Evolutionary conservation across 2,329 filamentous ascomycete species (phyloP).

Genomic region (Aspergillus hiratsukae): DNA sequence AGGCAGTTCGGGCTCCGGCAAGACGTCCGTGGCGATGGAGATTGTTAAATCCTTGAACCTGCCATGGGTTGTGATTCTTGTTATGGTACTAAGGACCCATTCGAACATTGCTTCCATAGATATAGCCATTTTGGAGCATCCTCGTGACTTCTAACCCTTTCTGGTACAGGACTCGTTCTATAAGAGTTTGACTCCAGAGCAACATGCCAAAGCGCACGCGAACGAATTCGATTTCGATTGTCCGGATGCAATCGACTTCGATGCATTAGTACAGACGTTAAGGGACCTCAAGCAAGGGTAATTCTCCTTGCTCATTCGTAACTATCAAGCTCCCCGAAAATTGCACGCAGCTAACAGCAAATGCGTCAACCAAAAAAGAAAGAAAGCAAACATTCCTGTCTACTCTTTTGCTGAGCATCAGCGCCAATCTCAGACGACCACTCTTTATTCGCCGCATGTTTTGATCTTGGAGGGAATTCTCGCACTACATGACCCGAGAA

Average conservation of each 20-base stretch:
- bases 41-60: conserved; percentile 87
- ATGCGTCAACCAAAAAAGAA: conserved; percentile 21
- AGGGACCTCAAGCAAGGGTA: conserved; percentile 89
- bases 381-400: conserved; percentile 74
- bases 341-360: conserved; percentile 9
- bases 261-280: conserved; percentile 73
- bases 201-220: conserved; percentile 73
- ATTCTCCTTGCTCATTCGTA: not conserved
- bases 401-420: conserved; percentile 95
- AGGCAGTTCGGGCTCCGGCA: conserved; percentile 90
- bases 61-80: conserved; percentile 96
- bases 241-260: conserved; percentile 91
- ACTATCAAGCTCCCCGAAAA: not conserved
- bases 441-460: conserved; percentile 94
- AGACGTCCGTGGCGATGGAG: conserved; percentile 88
- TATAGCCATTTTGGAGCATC: not conserved
- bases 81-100: conserved; percentile 62
- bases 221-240: conserved; percentile 97
- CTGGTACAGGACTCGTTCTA: conserved; percentile 83
- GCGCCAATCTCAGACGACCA: conserved; percentile 70
- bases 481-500: conserved; percentile 80
- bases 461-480: conserved; percentile 94
- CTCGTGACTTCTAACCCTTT: conserved; percentile 14
- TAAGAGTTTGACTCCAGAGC: conserved; percentile 75
- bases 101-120: conserved; percentile 5